These are phyloP conservation scores for Phanerodontia chrysosporium DNA, from an alignment of 768 basidiomycete species.

Conservation along the genomic window DNA sequence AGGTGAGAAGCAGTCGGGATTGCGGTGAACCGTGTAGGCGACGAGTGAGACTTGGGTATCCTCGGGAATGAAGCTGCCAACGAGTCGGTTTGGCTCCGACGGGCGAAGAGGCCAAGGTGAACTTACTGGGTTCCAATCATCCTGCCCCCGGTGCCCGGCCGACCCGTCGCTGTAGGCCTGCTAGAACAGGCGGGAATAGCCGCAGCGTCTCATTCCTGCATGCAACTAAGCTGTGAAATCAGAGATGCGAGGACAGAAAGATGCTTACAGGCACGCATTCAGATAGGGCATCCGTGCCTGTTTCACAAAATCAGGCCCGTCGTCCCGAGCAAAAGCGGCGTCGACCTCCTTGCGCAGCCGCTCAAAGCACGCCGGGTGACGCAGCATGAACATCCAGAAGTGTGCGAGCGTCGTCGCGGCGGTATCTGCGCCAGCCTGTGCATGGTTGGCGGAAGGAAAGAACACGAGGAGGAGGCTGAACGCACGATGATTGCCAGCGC, in stretches of 20 bases:
- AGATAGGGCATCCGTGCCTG: conserved; percentile 28
- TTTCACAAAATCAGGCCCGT: conserved; percentile 17
- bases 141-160: not conserved
- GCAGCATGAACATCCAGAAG: conserved; percentile 36
- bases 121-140: conserved; percentile 7
- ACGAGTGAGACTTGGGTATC: conserved; percentile 25
- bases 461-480: not conserved
- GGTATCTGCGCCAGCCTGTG: conserved; percentile 10
- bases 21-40: conserved; percentile 38
- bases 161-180: conserved; percentile 4
- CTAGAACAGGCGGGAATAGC: conserved; percentile 3
- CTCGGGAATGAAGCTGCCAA: conserved; percentile 11
- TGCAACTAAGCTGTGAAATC: not conserved
- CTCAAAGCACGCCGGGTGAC: conserved; percentile 32
- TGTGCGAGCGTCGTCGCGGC: conserved; percentile 24
- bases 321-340: conserved; percentile 20
- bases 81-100: not conserved
- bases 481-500: conserved; percentile 7
- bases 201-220: conserved; percentile 13
- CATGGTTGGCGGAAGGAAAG: not conserved
- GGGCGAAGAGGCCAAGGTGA: not conserved
- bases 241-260: not conserved
- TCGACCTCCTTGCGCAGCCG: conserved; percentile 42
- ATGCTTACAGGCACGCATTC: conserved; percentile 31
- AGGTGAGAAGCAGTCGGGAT: conserved; percentile 38